Evolutionary conservation across 306 rosid species (phyloP).

Genomic region (Nissolia schottii): DNA sequence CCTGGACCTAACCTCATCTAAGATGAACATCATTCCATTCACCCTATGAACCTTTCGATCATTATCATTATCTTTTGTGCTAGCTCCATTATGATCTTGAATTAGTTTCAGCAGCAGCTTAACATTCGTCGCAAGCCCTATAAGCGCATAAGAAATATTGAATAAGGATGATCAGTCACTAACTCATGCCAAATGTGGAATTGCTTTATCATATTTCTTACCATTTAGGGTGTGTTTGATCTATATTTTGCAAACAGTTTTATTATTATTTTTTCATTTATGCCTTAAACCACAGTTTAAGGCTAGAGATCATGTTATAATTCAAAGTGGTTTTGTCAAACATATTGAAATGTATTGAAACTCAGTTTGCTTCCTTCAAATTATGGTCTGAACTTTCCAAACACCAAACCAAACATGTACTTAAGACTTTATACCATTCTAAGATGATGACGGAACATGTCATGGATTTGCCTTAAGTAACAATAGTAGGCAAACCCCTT

Average conservation of each 20-base stretch:
- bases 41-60: conserved; percentile 65
- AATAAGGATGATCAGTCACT: neutral
- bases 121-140: conserved; percentile 66
- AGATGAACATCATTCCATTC: conserved; percentile 67
- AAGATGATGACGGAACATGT: neutral
- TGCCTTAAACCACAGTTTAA: too few species aligned
- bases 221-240: too few species aligned
- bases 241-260: too few species aligned
- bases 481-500: neutral
- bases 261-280: too few species aligned
- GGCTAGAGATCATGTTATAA: too few species aligned
- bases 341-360: too few species aligned
- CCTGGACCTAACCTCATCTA: conserved; percentile 67
- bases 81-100: conserved; percentile 70
- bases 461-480: neutral
- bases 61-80: conserved; percentile 44
- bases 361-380: too few species aligned
- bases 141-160: neutral
- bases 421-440: neutral
- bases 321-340: too few species aligned
- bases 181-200: neutral
- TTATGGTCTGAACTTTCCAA: too few species aligned
- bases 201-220: neutral
- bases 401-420: too few species aligned
- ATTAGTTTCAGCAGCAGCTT: conserved; percentile 65